These are phyloP conservation scores for Gentiana straminea DNA, from an alignment of 257 asterid genomes.

Conservation along the genomic window DNA sequence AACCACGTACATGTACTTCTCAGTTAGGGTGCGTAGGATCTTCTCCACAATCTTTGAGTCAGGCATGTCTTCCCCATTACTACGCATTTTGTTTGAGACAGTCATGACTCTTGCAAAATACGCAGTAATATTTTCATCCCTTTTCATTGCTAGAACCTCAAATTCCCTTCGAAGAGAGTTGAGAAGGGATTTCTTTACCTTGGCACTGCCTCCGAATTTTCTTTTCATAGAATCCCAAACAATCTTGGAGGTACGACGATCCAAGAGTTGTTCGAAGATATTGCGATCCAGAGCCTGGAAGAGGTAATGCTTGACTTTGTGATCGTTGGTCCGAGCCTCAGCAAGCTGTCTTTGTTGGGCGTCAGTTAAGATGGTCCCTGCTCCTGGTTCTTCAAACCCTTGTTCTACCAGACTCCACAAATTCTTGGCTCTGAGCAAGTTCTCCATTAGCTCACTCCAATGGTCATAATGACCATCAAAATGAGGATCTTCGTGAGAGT, in stretches of 20 bases:
- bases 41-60: neutral
- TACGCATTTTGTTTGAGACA: neutral
- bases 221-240: neutral
- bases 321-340: neutral
- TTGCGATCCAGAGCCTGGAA: neutral
- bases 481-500: neutral
- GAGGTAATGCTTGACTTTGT: neutral
- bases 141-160: neutral
- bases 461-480: neutral
- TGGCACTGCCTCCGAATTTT: neutral
- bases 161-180: neutral
- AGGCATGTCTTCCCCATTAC: neutral
- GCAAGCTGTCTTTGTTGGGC: neutral
- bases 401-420: slow-evolving; percentile 1
- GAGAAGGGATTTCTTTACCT: neutral
- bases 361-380: neutral
- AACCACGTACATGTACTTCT: neutral
- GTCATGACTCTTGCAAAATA: neutral
- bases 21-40: neutral
- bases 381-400: neutral
- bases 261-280: neutral
- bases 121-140: neutral
- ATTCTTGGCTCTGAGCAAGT: neutral
- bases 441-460: neutral
- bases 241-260: neutral